Evolutionary conservation across 192 early-diverging fungal species (phyloP), one percentile per base, ranked within the genome.

Genomic region (Lobosporangium transversale): DNA sequence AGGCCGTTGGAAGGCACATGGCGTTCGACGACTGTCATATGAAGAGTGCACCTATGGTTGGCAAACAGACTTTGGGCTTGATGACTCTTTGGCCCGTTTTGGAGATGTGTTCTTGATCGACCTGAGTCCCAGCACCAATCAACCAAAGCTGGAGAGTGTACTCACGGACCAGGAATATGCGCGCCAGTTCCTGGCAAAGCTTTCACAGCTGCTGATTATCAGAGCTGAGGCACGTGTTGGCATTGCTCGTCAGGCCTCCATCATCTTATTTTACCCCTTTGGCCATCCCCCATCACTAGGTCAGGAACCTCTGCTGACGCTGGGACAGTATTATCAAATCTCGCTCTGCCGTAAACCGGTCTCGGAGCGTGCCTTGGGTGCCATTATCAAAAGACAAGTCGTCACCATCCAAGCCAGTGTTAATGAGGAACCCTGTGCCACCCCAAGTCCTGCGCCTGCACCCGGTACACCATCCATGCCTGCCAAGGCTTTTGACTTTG

Each of bases 61-160:
- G 58, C 52, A 66, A 18, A 40, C 63, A 0, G 73, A 76, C n/a
- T 53, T 66, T 44, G 23, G 53, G 17, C 27, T 54, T 0, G 64
- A 56, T 14, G 55, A 56, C 8, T 59, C 53, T 12, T 24, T 76
- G 35, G 37, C 37, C 54, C 53, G 50, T 6, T 67, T 76, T 53
- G 73, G 73, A 24, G 73, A 76, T 57, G 64, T 76, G 17, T 76
- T 55, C 42, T 50, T 76, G 52, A 76, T 76, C 45, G 73, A 76
- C 20, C 45, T 76, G 30, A 76, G 73, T 12, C 73, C 70, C 11
- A 50, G 64, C 23, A 67, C 64, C 23, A 76, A 67, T 32, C 62
- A 65, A 20, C 53, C 59, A 12, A 62, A 48, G 26, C 40, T 15
- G 7, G 53, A 50, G 23, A 31, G 20, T 1, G 52, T 65, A 4